phyloP scores from a whole-genome alignment of 257 asterid genomes.

The Scutellaria minor region DNA sequence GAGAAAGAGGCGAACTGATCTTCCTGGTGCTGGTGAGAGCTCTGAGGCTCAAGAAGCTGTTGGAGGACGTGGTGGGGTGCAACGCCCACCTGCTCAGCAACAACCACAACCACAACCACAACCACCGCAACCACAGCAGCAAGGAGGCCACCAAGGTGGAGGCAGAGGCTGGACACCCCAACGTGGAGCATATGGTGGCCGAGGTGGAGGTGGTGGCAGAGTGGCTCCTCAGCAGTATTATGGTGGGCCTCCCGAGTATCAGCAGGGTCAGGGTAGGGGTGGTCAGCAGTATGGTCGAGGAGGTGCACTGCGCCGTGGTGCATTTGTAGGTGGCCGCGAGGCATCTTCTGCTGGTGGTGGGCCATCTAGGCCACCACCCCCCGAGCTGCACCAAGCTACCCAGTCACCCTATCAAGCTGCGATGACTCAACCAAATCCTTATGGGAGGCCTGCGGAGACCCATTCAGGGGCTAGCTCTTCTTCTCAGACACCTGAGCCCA shows the following conservation, averaged over 20 bases:
- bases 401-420: constrained; percentile 61
- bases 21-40: constrained; percentile 64
- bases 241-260: constrained; percentile 37
- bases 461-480: constrained; percentile 62
- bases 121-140: constrained; percentile 46
- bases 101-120: constrained; percentile 45
- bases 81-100: constrained; percentile 56
- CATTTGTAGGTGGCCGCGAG: constrained; percentile 63
- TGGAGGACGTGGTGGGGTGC: constrained; percentile 59
- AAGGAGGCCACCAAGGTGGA: constrained; percentile 57
- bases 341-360: constrained; percentile 72
- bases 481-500: constrained; percentile 51
- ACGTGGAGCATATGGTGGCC: constrained; percentile 60
- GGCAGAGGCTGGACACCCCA: constrained; percentile 56
- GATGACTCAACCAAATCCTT: constrained; percentile 48
- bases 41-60: constrained; percentile 59
- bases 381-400: constrained; percentile 99
- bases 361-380: constrained; percentile 69
- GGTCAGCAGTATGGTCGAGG: constrained; percentile 66
- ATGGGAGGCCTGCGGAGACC: constrained; percentile 48
- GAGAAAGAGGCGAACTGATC: constrained; percentile 78
- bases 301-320: constrained; percentile 62
- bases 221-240: constrained; percentile 34
- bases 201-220: constrained; percentile 50
- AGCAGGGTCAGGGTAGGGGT: constrained; percentile 37